These are phyloP conservation scores for Debaryomyces castellii DNA, from an alignment of 805 yeast genomes.

Conservation along the genomic window DNA sequence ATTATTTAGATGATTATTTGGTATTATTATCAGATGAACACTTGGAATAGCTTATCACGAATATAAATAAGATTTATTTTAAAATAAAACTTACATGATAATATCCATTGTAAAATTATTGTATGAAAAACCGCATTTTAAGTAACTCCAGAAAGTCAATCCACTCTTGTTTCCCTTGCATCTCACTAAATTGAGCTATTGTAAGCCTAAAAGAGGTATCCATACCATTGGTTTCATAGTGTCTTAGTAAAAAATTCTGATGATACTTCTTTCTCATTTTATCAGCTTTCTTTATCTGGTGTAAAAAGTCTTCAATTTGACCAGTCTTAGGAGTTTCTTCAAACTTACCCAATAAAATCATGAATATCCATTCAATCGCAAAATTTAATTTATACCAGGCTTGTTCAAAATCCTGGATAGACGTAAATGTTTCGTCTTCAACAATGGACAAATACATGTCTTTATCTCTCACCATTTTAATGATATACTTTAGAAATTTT, in stretches of 20 bases:
- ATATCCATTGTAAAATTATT: not conserved
- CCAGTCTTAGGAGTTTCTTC: not conserved
- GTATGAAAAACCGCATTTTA: conserved; percentile 1
- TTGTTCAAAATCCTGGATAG: conserved; percentile 17
- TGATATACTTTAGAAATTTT: not conserved
- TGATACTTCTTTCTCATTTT: not conserved
- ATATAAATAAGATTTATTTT: not conserved
- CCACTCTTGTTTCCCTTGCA: conserved; percentile 2
- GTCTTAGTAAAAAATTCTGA: not conserved
- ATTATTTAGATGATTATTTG: conserved; percentile 44
- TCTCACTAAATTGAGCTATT: not conserved
- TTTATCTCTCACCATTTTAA: conserved; percentile 7
- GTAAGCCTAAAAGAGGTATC: not conserved
- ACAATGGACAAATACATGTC: conserved; percentile 13
- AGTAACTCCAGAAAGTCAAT: conserved; percentile 2
- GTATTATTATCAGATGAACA: not conserved
- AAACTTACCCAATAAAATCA: not conserved
- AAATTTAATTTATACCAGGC: conserved; percentile 25
- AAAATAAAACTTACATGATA: too few species aligned
- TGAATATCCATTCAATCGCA: conserved; percentile 22
- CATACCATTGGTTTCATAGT: not conserved
- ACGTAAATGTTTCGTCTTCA: conserved; percentile 20
- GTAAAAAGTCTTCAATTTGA: not conserved
- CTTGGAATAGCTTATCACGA: not conserved
- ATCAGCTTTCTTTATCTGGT: conserved; percentile 1